Conservation (phyloP, 148 eudicot genomes). For the Diospyros lotus region DNA sequence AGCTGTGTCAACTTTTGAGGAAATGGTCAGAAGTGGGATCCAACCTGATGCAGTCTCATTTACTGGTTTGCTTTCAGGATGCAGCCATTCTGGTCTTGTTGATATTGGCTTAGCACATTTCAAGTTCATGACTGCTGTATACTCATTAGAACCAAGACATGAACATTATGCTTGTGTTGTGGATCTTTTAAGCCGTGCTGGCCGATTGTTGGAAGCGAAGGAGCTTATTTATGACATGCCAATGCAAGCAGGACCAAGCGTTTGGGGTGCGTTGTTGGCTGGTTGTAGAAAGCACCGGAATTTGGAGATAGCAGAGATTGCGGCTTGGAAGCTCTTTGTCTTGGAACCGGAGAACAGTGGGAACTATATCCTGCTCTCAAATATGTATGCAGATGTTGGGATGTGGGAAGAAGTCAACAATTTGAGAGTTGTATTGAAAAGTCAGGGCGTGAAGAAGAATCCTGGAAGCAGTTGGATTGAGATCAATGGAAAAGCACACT, state of each 20-base stretch:
- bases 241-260: constrained; percentile 42
- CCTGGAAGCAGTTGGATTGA: constrained; percentile 55
- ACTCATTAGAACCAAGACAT: constrained; percentile 27
- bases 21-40: constrained; percentile 37
- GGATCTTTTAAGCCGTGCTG: constrained; percentile 47
- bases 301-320: constrained; percentile 42
- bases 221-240: constrained; percentile 37
- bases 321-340: constrained; percentile 37
- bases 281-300: constrained; percentile 36
- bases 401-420: constrained; percentile 45
- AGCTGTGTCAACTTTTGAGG: constrained; percentile 41
- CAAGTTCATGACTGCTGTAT: constrained; percentile 25
- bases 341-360: constrained; percentile 49
- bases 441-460: constrained; percentile 34
- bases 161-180: constrained; percentile 56
- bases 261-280: constrained; percentile 51
- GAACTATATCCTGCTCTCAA: constrained; percentile 43
- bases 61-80: constrained; percentile 47
- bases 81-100: constrained; percentile 52
- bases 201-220: constrained; percentile 42
- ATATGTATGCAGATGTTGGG: constrained; percentile 53
- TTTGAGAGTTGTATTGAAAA: constrained; percentile 29
- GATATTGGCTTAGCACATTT: constrained; percentile 38
- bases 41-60: constrained; percentile 48
- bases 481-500: constrained; percentile 25